Conservation (phyloP, 805 yeast species). For the Candida awuae region DNA sequence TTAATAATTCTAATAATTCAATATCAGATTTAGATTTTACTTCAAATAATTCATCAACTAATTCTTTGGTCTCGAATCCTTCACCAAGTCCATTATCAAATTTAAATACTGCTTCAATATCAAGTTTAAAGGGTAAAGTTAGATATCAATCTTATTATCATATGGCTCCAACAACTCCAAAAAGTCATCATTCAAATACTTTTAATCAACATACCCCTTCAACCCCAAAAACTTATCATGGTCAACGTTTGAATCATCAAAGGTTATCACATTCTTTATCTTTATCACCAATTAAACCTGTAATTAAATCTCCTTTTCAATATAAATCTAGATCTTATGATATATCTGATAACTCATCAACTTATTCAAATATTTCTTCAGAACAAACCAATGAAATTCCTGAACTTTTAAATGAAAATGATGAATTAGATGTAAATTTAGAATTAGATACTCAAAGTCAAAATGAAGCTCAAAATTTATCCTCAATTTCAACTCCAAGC, state of each 20-base stretch:
- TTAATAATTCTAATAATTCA: conserved; percentile 21
- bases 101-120: conserved; percentile 18
- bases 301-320: conserved; percentile 26
- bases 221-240: conserved; percentile 5
- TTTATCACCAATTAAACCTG: conserved; percentile 7
- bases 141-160: conserved; percentile 29
- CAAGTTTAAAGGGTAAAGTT: conserved; percentile 23
- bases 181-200: conserved; percentile 3
- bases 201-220: conserved; percentile 6
- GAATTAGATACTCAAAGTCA: too few relatives aligned
- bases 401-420: too few relatives aligned
- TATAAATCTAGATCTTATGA: conserved; percentile 28
- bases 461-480: not conserved
- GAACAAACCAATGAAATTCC: not conserved
- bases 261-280: conserved; percentile 21
- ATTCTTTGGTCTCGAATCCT: conserved; percentile 14
- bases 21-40: conserved; percentile 16
- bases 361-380: conserved; percentile 5
- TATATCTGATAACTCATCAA: conserved; percentile 24
- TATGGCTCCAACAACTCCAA: conserved; percentile 18
- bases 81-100: conserved; percentile 8
- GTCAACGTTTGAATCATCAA: conserved; percentile 4
- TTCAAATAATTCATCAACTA: conserved; percentile 15
- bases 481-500: conserved; percentile 5
- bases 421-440: too few relatives aligned